phyloP scores from a whole-genome alignment of 768 basidiomycete genomes.

The Mycena olivaceomarginata region DNA sequence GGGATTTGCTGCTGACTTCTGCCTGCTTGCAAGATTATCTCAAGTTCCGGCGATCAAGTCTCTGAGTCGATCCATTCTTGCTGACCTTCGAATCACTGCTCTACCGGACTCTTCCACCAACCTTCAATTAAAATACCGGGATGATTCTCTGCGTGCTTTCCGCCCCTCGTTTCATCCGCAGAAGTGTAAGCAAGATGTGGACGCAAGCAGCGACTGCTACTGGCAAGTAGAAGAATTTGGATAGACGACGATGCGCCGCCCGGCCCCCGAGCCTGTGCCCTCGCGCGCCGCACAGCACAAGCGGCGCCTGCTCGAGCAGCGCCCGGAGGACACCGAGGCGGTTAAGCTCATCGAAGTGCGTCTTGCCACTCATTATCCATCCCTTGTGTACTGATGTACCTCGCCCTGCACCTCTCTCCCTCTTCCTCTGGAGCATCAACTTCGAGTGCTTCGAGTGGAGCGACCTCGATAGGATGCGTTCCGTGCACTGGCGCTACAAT shows the following conservation, averaged over 20 bases:
- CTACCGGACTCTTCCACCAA: no score
- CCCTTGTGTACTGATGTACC: not conserved
- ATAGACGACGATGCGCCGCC: constrained; percentile 39
- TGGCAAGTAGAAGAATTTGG: no score
- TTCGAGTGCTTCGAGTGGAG: constrained; percentile 79
- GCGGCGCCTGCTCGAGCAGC: constrained; percentile 66
- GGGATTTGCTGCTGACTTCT: no score
- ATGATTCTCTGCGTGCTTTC: no score
- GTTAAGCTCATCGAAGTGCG: constrained; percentile 75
- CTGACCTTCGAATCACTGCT: no score
- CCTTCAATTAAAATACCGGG: no score
- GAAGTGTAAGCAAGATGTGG: no score
- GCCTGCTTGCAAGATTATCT: no score
- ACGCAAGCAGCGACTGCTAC: no score
- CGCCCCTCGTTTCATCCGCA: no score
- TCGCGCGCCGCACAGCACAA: constrained; percentile 69
- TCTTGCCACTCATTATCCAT: not conserved
- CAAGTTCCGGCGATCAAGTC: no score
- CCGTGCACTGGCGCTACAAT: constrained; percentile 37
- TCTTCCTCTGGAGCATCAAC: constrained; percentile 72
- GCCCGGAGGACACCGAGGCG: constrained; percentile 72
- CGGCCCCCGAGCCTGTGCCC: constrained; percentile 32
- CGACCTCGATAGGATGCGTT: constrained; percentile 51
- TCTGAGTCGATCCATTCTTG: no score
- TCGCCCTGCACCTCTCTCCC: constrained; percentile 44